Conservation (phyloP, 345 rosid genomes). For the Orychophragmus violaceus region DNA sequence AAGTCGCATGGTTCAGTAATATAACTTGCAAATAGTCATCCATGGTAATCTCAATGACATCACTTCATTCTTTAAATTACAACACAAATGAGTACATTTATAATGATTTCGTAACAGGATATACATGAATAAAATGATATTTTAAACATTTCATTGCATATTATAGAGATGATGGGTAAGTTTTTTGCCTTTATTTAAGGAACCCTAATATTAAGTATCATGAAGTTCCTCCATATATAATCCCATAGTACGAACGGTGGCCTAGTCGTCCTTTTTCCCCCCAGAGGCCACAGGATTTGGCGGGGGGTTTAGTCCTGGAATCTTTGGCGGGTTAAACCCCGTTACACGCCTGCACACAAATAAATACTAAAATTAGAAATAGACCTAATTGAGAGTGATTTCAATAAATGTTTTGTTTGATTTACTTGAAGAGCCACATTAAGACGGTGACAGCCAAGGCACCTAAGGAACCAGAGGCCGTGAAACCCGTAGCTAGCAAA, state of each 20-base stretch:
- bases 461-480: slow-evolving; percentile 60
- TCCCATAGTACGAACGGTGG: not conserved
- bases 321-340: slow-evolving; percentile 11
- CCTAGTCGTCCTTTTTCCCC: not conserved
- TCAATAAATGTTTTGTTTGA: not conserved
- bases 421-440: slow-evolving; percentile 58
- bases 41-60: not conserved
- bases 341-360: slow-evolving; percentile 9
- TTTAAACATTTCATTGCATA: not conserved
- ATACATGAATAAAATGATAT: not conserved
- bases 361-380: not conserved
- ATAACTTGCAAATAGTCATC: not conserved
- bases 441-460: slow-evolving; percentile 48
- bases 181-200: not conserved
- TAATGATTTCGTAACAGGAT: not conserved
- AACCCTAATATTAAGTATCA: not conserved
- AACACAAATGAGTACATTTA: not conserved
- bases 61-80: not conserved
- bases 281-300: too few relatives aligned
- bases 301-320: slow-evolving; percentile 9
- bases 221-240: slow-evolving; percentile 6
- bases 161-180: not conserved
- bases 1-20: not conserved
- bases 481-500: slow-evolving; percentile 48
- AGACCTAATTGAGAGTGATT: not conserved